Base-by-base conservation (phyloP, 768 basidiomycete genomes). In the Pisolithus albus region DNA sequence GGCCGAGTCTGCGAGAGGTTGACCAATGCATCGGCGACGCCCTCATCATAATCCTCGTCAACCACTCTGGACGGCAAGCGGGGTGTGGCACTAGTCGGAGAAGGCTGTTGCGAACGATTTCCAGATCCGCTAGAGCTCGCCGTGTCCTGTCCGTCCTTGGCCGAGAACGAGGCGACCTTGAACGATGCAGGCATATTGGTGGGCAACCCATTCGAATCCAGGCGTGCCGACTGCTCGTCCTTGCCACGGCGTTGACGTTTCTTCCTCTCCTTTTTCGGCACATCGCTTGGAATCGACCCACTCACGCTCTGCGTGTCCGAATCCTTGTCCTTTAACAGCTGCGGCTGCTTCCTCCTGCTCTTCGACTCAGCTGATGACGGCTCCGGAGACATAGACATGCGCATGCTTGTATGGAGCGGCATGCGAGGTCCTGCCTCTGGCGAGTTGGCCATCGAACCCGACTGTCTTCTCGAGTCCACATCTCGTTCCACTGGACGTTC, bases 1-100 rank as follows among this genome's bases (percentile, higher is more conserved):
- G 69, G 61, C 38, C 75, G 68, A 57, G 67, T 70, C 56, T 59
- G 85, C 69, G 52, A 67, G 5, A 96, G 74, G 2, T 78, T 81
- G 68, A 96, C 88, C 32, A 96, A 71, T 0, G 88, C 81, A 58
- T 92, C 91, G 4, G 89, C 82, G n/a, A 83, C 88, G 23, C 86
- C 88, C 66, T 93, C 93, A 59, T 98, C 93, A 59, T 96, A 96
- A 59, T 96, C 88, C 58, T 98, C 93, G 61, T 96, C 92, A 16
- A 94, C 78, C 1, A 79, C 70, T 7, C 93, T 77, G 10, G 81
- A 73, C 7, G 84, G 82, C 16, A 82, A 77, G 36, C 79, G 69
- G 48, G 81, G 77, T 6, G 77, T 75, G 18, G 74, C 77, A 52
- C 76, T 80, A 2, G 80, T 87, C 1, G 87, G 86, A 28, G 84